A percentile compares a stretch with the other conserved stretches of the same genome.
Evolutionary conservation across 164 flowering plant genomes (phyloP).

Genomic region (Annona cherimola): DNA sequence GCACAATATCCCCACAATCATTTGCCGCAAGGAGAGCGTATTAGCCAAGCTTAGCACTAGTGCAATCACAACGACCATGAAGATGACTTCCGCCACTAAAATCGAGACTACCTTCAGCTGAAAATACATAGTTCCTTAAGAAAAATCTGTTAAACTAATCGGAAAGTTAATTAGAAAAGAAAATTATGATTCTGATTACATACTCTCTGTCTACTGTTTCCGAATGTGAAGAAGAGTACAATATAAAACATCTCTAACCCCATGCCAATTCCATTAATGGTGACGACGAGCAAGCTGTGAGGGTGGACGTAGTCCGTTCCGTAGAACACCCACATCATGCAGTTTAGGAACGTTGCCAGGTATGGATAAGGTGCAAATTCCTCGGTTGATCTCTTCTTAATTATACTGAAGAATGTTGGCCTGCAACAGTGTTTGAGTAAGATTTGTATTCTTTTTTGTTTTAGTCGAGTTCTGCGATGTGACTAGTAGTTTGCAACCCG

Average conservation of each 20-base stretch:
- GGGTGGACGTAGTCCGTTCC: neutral
- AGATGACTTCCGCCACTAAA: constrained; percentile 18
- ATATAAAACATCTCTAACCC: neutral
- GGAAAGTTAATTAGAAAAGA: neutral
- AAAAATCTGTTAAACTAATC: neutral
- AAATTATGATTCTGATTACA: neutral
- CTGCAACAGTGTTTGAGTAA: neutral
- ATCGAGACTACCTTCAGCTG: constrained; percentile 24
- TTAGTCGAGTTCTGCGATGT: too few relatives aligned
- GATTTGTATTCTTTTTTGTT: neutral
- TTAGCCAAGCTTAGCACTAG: constrained; percentile 25
- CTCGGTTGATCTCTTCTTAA: neutral
- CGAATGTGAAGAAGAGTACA: neutral
- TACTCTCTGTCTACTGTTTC: neutral
- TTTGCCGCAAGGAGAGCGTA: constrained; percentile 22
- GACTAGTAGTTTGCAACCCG: too few relatives aligned
- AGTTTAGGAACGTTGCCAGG: neutral
- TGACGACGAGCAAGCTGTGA: neutral
- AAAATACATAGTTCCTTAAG: neutral
- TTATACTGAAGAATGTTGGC: neutral
- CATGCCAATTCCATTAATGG: neutral
- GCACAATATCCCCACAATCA: constrained; percentile 47
- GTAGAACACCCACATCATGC: neutral
- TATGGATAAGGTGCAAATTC: neutral
- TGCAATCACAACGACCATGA: constrained; percentile 22